Evolutionary conservation across 2,329 filamentous ascomycete species (phyloP).

Genomic region (Arthrobotrys pseudoclavata): DNA sequence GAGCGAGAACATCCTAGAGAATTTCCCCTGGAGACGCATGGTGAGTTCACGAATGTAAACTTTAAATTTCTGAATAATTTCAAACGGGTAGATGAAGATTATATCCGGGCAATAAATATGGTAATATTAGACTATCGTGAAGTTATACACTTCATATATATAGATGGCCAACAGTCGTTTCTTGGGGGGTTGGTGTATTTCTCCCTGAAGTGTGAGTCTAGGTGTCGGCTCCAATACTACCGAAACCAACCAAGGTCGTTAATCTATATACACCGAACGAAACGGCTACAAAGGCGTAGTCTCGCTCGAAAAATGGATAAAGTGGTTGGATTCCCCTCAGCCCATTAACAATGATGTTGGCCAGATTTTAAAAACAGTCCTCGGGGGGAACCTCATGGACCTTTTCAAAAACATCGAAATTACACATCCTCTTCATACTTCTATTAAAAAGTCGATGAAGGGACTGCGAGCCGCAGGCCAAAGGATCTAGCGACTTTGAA

Average conservation of each 20-base stretch:
- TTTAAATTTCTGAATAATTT: background rate
- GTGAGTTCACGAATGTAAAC: too few relatives aligned
- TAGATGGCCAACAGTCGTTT: background rate
- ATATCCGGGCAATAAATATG: background rate
- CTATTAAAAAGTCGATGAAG: background rate
- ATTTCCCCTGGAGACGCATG: too few relatives aligned
- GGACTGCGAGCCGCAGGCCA: background rate
- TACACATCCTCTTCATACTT: slow-evolving; percentile 13
- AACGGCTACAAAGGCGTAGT: slow-evolving; percentile 21
- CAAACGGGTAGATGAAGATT: background rate
- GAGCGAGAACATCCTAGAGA: background rate
- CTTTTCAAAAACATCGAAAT: slow-evolving; percentile 22
- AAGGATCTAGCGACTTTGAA: slow-evolving; percentile 20
- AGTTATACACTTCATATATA: background rate
- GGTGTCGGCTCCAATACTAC: background rate
- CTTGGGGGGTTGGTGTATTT: background rate
- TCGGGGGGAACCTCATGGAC: slow-evolving; percentile 13
- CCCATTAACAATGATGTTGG: background rate
- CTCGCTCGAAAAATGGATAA: slow-evolving; percentile 10
- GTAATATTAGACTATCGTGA: background rate
- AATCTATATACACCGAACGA: background rate
- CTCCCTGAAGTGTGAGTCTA: background rate
- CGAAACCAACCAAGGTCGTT: background rate
- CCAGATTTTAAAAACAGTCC: slow-evolving; percentile 6
- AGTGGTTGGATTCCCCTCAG: slow-evolving; percentile 17